phyloP scores from a whole-genome alignment of 164 flowering plant genomes.

The Saururus chinensis region DNA sequence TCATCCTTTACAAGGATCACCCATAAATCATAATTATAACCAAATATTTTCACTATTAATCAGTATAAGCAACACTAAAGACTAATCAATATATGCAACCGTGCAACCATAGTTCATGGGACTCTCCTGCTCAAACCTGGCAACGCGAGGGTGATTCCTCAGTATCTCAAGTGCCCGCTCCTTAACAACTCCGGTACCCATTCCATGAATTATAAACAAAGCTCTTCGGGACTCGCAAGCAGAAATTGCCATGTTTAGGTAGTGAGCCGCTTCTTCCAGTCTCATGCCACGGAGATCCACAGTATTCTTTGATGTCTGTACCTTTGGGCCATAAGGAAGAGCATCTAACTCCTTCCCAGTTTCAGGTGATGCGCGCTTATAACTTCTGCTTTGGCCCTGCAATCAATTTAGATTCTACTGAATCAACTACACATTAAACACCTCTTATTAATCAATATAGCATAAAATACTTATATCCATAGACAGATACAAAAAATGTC shows the following conservation, averaged over 20 bases:
- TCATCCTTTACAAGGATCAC: too few species aligned
- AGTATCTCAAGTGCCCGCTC: conserved; percentile 50
- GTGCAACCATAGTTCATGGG: conserved; percentile 84
- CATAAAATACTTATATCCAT: too few species aligned
- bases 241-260: conserved; percentile 48
- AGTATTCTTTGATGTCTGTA: conserved; percentile 80
- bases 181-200: conserved; percentile 81
- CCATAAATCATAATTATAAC: too few species aligned
- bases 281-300: conserved; percentile 86
- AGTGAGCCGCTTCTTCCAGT: conserved; percentile 61
- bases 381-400: conserved; percentile 23
- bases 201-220: conserved; percentile 75
- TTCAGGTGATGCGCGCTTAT: conserved; percentile 11
- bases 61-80: too few species aligned
- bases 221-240: conserved; percentile 32
- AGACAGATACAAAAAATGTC: too few species aligned
- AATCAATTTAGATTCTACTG: not conserved
- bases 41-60: too few species aligned
- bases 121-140: conserved; percentile 71
- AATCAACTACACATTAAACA: not conserved
- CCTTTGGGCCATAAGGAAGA: conserved; percentile 36
- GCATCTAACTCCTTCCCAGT: conserved; percentile 9
- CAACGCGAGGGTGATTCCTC: conserved; percentile 52
- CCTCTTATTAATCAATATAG: too few species aligned
- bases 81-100: conserved; percentile 65